Base-by-base conservation (phyloP, 441 rosid genomes). In the Cnidoscolus chayamansa region DNA sequence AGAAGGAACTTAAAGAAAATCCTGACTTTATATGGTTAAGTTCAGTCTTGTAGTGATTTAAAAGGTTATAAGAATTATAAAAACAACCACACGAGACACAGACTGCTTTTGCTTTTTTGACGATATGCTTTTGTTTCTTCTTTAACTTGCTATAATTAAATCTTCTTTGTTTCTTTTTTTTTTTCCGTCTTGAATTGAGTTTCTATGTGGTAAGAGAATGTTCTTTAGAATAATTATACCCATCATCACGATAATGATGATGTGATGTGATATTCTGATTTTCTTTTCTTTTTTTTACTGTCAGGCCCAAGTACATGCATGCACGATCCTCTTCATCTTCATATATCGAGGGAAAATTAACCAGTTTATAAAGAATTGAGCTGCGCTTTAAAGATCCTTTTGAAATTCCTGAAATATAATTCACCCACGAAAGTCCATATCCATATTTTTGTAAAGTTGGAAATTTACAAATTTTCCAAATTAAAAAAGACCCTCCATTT, bases 191-290 rank as follows among this genome's bases (percentile, higher is more conserved):
- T 61, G 13, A 0, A 59, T 59, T 70, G 57, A 1, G 11, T 45
- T 69, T 50, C 32, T 32, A 3, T 15, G 16, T 17, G 40, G 25
- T 48, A 55, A 40, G 45, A 70, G 65, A 48, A 48, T 59, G 73
- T 59, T 70, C 73, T 30, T 59, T 47, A n/a, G 57, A 47, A 70
- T 59, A 70, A 58, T 59, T 47, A 48, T n/a, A 0, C 56, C 30
- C 65, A 58, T 30, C 73, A 25, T 59, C 55, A 20, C 45, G 55
- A 56, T 67, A 9, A 67, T 10, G 3, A 51, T 51, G 49, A 17
- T n/a, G 0, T 35, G 61, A 35, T 16, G 13, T 17, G 58, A 54
- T 54, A 50, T 54, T 7, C 25, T 15, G 55, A 17, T 54, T n/a
- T n/a, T 16, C 4, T 19, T 20, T 8, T 56, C 9, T 20, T 56